phyloP scores from a whole-genome alignment of 2,329 filamentous ascomycete genomes.

The Aspergillus bombycis region DNA sequence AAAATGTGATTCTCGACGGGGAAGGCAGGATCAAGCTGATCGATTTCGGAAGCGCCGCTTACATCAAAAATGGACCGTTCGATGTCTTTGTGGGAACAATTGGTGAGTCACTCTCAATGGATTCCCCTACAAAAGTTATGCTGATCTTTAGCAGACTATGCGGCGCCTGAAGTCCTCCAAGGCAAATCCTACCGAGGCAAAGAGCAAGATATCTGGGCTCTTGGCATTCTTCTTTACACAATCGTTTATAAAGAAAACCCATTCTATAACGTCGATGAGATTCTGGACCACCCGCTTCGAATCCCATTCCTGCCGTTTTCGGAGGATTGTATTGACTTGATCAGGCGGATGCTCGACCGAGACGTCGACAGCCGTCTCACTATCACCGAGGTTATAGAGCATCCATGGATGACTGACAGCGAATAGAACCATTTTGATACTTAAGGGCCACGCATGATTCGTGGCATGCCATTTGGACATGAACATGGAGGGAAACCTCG shows the following conservation, averaged over 20 bases:
- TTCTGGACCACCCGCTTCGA: constrained; percentile 93
- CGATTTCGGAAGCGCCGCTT: constrained; percentile 96
- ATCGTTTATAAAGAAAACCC: constrained; percentile 99
- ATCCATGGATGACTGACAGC: constrained; percentile 69
- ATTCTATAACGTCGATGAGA: constrained; percentile 98
- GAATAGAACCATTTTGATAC: constrained; percentile 16
- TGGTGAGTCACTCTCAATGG: constrained; percentile 60
- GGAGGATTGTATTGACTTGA: constrained; percentile 89
- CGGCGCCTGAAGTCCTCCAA: constrained; percentile 94
- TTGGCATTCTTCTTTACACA: constrained; percentile 95
- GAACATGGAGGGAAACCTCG: constrained; percentile 2
- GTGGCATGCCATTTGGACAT: not conserved
- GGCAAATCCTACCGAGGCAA: constrained; percentile 91
- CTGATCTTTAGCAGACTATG: constrained; percentile 73
- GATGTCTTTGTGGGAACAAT: constrained; percentile 99
- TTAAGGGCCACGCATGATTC: not conserved
- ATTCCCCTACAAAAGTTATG: not conserved
- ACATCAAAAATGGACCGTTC: constrained; percentile 97
- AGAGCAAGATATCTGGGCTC: constrained; percentile 97
- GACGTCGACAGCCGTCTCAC: constrained; percentile 80
- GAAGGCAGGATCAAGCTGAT: constrained; percentile 96
- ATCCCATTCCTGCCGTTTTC: constrained; percentile 70
- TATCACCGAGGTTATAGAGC: constrained; percentile 85
- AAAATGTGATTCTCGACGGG: constrained; percentile 94
- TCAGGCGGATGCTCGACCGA: constrained; percentile 88